phyloP scores from a whole-genome alignment of 2,329 filamentous ascomycete genomes.

The Fusarium sambucinum region DNA sequence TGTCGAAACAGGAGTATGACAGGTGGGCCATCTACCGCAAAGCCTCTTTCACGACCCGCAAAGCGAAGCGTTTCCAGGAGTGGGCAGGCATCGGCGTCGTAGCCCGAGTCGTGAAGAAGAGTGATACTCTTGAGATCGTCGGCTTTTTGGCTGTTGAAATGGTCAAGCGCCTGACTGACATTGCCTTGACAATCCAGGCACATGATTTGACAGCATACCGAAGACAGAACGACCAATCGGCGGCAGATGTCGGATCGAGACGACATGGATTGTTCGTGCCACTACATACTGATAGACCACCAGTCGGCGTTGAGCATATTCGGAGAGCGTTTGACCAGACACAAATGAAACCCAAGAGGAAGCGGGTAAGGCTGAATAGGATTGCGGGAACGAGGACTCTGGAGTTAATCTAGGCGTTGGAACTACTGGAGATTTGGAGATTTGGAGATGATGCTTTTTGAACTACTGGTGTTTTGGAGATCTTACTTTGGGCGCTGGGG shows the following conservation, averaged over 20 bases:
- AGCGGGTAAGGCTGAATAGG: background rate
- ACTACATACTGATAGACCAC: background rate
- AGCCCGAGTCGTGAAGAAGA: slow-evolving; percentile 93
- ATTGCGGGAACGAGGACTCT: background rate
- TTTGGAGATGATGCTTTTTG: too few relatives aligned
- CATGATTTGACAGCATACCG: background rate
- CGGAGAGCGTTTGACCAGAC: slow-evolving; percentile 21
- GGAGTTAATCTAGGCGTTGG: slow-evolving; percentile 7
- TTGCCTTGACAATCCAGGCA: slow-evolving; percentile 90
- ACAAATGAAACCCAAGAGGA: slow-evolving; percentile 7
- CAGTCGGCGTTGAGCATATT: slow-evolving; percentile 12
- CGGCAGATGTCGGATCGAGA: accelerated
- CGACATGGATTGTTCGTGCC: slow-evolving; percentile 15
- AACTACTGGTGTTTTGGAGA: too few relatives aligned
- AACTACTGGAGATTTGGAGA: too few relatives aligned
- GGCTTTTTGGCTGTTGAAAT: slow-evolving; percentile 98
- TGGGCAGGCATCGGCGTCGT: slow-evolving; percentile 97
- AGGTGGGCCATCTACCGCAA: slow-evolving; percentile 98
- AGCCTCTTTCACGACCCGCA: slow-evolving; percentile 96
- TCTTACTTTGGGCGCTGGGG: too few relatives aligned
- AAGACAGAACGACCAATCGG: background rate
- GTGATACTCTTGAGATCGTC: slow-evolving; percentile 96
- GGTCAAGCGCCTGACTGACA: slow-evolving; percentile 93
- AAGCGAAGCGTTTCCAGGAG: slow-evolving; percentile 94
- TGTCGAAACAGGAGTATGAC: slow-evolving; percentile 97